Evolutionary conservation across 1,284 basidiomycete species (phyloP).

Genomic region (Xerocomus minutiporus): DNA sequence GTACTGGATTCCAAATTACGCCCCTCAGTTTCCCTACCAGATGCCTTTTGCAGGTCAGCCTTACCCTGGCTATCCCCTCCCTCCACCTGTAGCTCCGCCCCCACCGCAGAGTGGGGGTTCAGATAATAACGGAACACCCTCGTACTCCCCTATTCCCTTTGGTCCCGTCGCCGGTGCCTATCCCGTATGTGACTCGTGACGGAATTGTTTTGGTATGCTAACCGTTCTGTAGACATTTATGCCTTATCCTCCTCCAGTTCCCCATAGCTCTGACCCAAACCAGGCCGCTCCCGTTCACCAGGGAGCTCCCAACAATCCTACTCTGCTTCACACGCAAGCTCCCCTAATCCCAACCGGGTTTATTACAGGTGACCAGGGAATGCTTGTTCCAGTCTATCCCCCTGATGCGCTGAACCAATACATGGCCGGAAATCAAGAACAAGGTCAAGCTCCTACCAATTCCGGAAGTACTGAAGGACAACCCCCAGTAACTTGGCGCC

Average conservation of each 20-base stretch:
- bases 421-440: constrained; percentile 37
- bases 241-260: constrained; percentile 40
- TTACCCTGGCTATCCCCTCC: constrained; percentile 44
- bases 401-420: constrained; percentile 61
- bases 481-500: constrained; percentile 26
- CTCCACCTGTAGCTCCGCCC: constrained; percentile 20
- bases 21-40: constrained; percentile 48
- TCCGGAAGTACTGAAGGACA: constrained; percentile 23
- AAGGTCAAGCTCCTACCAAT: constrained; percentile 14
- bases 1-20: constrained; percentile 56
- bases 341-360: constrained; percentile 66
- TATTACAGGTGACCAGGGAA: constrained; percentile 66
- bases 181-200: constrained; percentile 36
- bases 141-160: constrained; percentile 31
- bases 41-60: constrained; percentile 45
- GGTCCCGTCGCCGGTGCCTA: constrained; percentile 35
- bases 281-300: constrained; percentile 25
- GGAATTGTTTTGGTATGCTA: constrained; percentile 4
- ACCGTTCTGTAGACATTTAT: constrained; percentile 37
- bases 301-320: constrained; percentile 22
- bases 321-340: constrained; percentile 40
- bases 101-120: constrained; percentile 36
- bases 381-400: constrained; percentile 65
- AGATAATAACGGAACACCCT: constrained; percentile 36
- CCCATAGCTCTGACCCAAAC: constrained; percentile 21